Base-by-base conservation (phyloP, 768 basidiomycete species). In the Hygrocybe coccinea region DNA sequence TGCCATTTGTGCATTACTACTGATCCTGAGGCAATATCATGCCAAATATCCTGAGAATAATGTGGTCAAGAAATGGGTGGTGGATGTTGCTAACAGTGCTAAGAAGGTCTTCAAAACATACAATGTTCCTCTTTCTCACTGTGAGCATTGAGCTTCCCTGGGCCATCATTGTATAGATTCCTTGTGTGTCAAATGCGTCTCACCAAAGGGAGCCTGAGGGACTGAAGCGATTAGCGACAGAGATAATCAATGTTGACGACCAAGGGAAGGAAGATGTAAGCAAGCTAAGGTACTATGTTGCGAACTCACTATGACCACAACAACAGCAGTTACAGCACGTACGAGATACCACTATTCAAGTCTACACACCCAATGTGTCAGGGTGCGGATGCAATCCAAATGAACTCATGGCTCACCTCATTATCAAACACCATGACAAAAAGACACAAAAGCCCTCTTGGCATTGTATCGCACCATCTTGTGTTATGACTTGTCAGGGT, bases 61-160 rank as follows among this genome's bases (percentile, higher is more conserved):
- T 29, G 58, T 64, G 12, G 41, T 64, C 22, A 53, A 59, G 50
- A 64, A 63, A 49, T 64, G 62, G 63, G 63, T 60, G 5, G 10
- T 58, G 36, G 63, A 64, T 59, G 51, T 63, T 36, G 29, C 38
- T 4, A 48, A 46, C 7, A 62, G 57, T 10, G 58, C 56, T 4
- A 53, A 60, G 50, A 59, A 59, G 44, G 58, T 45, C 15, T 59
- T 47, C 25, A 47, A 47, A 47, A 47, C 25, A 29, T 29, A 47
- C 25, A 47, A 25, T 21, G 46, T 47, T 15, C 22, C 46, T 15
- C 15, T 17, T 22, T 29, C 14, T 17, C 19, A 47, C 25, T 15
- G n/a, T 14, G 25, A n/a, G 46, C 25, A n/a, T 47, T 29, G 29
- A 29, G 29, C 29, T 29, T 29, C 29, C 29, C 39, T n/a, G 39